Percentiles rank a stretch among this genome's conserved stretches.
Conservation (phyloP, 2,329 filamentous ascomycete genomes). For the Thielaviopsis musarum region DNA sequence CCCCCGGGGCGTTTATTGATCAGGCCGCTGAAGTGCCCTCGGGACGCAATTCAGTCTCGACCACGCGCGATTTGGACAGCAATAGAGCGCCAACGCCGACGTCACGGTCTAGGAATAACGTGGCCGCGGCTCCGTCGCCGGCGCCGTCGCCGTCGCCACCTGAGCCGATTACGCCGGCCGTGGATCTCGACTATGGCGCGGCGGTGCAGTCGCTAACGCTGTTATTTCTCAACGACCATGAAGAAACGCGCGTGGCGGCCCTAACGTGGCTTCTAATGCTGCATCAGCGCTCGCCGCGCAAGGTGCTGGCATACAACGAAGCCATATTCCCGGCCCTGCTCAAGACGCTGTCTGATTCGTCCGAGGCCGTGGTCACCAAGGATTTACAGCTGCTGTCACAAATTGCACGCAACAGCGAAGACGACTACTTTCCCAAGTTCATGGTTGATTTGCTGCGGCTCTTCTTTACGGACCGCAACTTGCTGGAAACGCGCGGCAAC, state of each 20-base stretch:
- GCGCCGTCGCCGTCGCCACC: background rate
- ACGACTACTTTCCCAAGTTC: slow-evolving; percentile 93
- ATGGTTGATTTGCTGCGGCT: slow-evolving; percentile 94
- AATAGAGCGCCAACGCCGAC: slow-evolving; percentile 7
- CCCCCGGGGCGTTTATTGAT: background rate
- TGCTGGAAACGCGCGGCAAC: slow-evolving; percentile 85
- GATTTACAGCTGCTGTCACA: slow-evolving; percentile 88
- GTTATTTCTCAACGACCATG: slow-evolving; percentile 90
- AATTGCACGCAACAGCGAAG: slow-evolving; percentile 90
- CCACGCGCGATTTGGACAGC: slow-evolving; percentile 1
- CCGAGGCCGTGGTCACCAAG: slow-evolving; percentile 87
- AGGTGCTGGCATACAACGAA: slow-evolving; percentile 89
- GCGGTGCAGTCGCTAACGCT: slow-evolving; percentile 86
- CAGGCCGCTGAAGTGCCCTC: background rate
- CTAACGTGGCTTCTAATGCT: slow-evolving; percentile 96
- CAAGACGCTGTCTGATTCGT: slow-evolving; percentile 89
- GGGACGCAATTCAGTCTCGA: slow-evolving; percentile 1
- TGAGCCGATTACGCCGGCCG: background rate
- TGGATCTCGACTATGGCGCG: slow-evolving; percentile 83
- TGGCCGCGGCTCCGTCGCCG: slow-evolving; percentile 17
- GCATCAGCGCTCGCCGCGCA: slow-evolving; percentile 82
- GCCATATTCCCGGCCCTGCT: slow-evolving; percentile 91
- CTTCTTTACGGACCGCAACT: slow-evolving; percentile 81
- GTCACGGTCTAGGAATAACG: background rate
- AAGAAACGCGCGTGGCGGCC: slow-evolving; percentile 84